A percentile compares a stretch with the other conserved stretches of the same genome.
Conservation (phyloP, 176 grass and related monocot genomes). For the Luzula sylvatica region DNA sequence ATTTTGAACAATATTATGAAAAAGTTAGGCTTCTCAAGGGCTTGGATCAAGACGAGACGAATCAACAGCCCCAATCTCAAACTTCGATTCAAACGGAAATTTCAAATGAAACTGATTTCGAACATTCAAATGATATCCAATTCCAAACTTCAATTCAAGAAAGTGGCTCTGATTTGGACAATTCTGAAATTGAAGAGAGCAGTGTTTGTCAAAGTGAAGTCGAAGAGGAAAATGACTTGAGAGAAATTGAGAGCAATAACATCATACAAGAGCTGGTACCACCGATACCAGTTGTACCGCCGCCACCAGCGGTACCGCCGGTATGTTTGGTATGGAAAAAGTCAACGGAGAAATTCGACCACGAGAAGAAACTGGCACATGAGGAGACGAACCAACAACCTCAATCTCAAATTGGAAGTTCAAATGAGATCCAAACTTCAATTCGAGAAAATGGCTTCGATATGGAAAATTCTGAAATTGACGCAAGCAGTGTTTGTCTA, state of each 20-base stretch:
- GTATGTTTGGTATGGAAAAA: too few species aligned
- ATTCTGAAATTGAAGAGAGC: neutral
- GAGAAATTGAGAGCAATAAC: slow-evolving; percentile 13
- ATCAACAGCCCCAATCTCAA: neutral
- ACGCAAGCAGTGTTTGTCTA: neutral
- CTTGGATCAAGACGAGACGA: slow-evolving; percentile 18
- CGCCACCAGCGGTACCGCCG: too few species aligned
- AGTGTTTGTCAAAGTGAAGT: neutral
- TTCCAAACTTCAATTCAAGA: neutral
- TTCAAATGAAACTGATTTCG: neutral
- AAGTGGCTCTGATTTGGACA: too few species aligned
- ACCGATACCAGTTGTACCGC: too few species aligned
- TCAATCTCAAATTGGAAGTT: too few species aligned
- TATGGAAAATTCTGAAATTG: too few species aligned
- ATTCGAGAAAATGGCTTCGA: too few species aligned
- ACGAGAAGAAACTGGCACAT: too few species aligned
- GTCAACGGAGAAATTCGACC: too few species aligned
- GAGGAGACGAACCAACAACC: too few species aligned
- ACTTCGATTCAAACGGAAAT: neutral
- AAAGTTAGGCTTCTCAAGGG: slow-evolving; percentile 37
- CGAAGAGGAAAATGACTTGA: neutral
- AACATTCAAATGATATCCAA: neutral
- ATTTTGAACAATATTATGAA: slow-evolving; percentile 87
- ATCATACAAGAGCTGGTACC: too few species aligned
- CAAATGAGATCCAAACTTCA: too few species aligned